A percentile compares a stretch with the other conserved stretches of the same genome.
phyloP scores from a whole-genome alignment of 169 alveolate species.

The Plasmodium fragile region DNA sequence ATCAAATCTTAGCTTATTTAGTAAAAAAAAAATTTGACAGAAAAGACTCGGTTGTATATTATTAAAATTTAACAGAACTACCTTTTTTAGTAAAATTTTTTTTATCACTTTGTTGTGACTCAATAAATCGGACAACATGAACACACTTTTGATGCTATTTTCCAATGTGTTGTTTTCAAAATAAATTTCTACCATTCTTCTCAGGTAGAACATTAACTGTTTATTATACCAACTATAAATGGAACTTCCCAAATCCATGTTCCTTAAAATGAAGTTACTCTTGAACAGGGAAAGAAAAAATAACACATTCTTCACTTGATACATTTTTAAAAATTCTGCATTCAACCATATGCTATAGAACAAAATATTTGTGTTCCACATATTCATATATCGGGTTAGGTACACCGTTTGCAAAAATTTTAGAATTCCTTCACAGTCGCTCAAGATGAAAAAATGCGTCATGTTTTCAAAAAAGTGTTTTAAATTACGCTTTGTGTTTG shows the following conservation, averaged over 20 bases:
- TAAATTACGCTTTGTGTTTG: neutral
- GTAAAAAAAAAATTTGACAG: conserved; percentile 62
- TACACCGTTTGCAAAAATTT: conserved; percentile 46
- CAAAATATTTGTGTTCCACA: conserved; percentile 26
- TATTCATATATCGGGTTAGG: conserved; percentile 44
- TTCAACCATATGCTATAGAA: conserved; percentile 71
- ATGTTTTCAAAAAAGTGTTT: conserved; percentile 28
- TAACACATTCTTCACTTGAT: conserved; percentile 60
- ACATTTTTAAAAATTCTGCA: conserved; percentile 33
- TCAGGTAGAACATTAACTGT: conserved; percentile 33
- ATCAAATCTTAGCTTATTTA: conserved; percentile 57
- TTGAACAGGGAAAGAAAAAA: conserved; percentile 58
- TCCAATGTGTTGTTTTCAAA: conserved; percentile 63
- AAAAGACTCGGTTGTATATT: conserved; percentile 28
- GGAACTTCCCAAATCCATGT: conserved; percentile 25
- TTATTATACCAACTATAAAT: conserved; percentile 55
- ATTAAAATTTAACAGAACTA: conserved; percentile 40
- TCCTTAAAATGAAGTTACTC: conserved; percentile 28
- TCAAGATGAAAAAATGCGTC: conserved; percentile 40
- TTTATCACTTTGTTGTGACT: conserved; percentile 60
- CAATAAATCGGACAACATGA: conserved; percentile 33
- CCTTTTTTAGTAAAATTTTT: conserved; percentile 51
- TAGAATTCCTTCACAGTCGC: conserved; percentile 63
- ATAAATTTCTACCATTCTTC: conserved; percentile 61
- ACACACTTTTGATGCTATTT: conserved; percentile 58